phyloP scores from a whole-genome alignment of 768 basidiomycete species.

The Fomitopsis serialis region DNA sequence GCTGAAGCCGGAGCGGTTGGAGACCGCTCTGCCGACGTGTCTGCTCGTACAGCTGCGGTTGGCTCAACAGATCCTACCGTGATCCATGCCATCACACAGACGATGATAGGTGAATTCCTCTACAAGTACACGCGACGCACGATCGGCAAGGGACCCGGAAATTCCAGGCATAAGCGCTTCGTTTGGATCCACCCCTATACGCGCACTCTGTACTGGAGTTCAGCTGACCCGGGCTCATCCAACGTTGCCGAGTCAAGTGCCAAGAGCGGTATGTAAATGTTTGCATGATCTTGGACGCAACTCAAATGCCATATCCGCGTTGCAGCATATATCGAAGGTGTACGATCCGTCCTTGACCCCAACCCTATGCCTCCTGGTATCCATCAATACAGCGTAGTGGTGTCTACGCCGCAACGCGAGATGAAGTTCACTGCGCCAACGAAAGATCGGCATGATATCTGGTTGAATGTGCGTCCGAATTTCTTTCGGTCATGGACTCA shows the following conservation, averaged over 20 bases:
- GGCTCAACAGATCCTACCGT: slow-evolving; percentile 79
- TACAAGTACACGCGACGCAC: slow-evolving; percentile 93
- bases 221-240: slow-evolving; percentile 85
- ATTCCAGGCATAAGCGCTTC: slow-evolving; percentile 88
- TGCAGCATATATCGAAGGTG: slow-evolving; percentile 88
- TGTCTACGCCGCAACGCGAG: slow-evolving; percentile 90
- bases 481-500: slow-evolving; percentile 5
- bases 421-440: slow-evolving; percentile 98
- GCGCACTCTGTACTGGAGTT: slow-evolving; percentile 96
- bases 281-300: background rate
- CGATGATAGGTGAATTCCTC: slow-evolving; percentile 99
- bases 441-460: slow-evolving; percentile 94
- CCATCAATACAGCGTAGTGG: slow-evolving; percentile 87
- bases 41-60: slow-evolving; percentile 16
- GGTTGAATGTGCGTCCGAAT: slow-evolving; percentile 68
- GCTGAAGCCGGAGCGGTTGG: slow-evolving; percentile 38
- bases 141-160: slow-evolving; percentile 87
- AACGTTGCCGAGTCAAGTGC: slow-evolving; percentile 89
- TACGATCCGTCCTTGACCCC: slow-evolving; percentile 87
- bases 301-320: background rate
- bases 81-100: slow-evolving; percentile 97
- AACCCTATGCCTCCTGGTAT: slow-evolving; percentile 96
- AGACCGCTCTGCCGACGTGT: slow-evolving; percentile 16
- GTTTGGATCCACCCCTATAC: slow-evolving; percentile 99
- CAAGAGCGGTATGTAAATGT: slow-evolving; percentile 79